Evolutionary conservation across 1,139 yeast species (phyloP), one percentile per base, ranked within the genome.

Genomic region (Pneumocystis jirovecii): DNA sequence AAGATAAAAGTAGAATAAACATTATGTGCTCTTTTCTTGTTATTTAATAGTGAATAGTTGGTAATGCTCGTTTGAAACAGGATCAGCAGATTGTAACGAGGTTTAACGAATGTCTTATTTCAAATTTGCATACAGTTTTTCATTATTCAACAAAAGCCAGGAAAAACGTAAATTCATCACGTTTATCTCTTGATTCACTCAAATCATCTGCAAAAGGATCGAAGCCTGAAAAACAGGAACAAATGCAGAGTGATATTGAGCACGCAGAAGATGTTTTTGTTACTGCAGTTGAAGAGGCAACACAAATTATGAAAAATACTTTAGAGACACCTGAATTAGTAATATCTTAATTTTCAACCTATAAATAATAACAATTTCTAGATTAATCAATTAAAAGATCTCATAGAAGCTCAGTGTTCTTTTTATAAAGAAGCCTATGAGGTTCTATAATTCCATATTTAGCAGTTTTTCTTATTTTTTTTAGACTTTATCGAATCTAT

Each of bases 221-320:
- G 40, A 83, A 81, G 72, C 91, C 95, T 4, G 85, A 85, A 70
- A 85, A 85, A 73, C 68, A 70, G 56, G 72, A 72, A 62, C 85
- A 85, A 66, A 82, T 88, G 69, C 81, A 93, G 70, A 87, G 85
- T 64, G 83, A 85, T 69, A 85, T 89, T 81, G 96, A 89, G 75
- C 84, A 85, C 70, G 85, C 91, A 61, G 96, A 89, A 76, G 96
- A 89, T 72, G 95, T 87, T 72, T 89, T 89, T 75, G 96, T 95
- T 62, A 89, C 88, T 70, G 87, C 93, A 29, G 91, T 90, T 50
- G 96, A 89, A 76, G 96, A 87, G 73, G 95, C 96, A 44, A 89
- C 88, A 65, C 80, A 85, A 64, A 84, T 87, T 68, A 86, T 89
- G 93, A 89, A 86, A 77, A 85, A 86, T 73, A 91, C 87, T 35